Conservation (phyloP, 352 stramenopile species). For the Phytophthora ohioensis region DNA sequence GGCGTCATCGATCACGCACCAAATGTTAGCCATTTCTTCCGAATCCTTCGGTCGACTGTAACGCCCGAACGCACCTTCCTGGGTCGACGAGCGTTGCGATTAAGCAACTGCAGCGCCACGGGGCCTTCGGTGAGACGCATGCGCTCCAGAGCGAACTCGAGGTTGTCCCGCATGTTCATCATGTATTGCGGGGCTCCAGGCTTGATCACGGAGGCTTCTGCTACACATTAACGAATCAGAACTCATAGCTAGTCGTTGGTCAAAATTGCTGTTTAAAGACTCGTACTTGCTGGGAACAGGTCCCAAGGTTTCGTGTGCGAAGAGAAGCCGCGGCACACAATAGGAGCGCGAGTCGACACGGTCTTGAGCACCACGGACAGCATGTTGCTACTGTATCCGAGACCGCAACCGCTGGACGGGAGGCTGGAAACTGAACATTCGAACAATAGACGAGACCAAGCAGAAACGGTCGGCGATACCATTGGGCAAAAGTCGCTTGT, state of each 20-base stretch:
- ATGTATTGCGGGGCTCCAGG: slow-evolving; percentile 52
- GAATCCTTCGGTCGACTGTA: background rate
- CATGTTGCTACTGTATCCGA: slow-evolving; percentile 21
- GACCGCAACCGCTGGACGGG: slow-evolving; percentile 19
- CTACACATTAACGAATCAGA: slow-evolving; percentile 17
- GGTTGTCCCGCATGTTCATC: slow-evolving; percentile 62
- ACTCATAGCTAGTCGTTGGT: background rate
- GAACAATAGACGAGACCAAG: slow-evolving; percentile 20
- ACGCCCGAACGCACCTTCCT: slow-evolving; percentile 51
- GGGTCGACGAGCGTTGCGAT: slow-evolving; percentile 50
- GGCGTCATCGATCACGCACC: background rate
- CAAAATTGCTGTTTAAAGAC: background rate
- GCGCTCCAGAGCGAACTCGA: slow-evolving; percentile 65
- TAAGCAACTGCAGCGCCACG: slow-evolving; percentile 58
- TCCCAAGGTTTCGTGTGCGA: slow-evolving; percentile 51
- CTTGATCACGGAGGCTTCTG: slow-evolving; percentile 17
- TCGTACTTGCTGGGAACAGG: slow-evolving; percentile 53
- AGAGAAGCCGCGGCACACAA: slow-evolving; percentile 35
- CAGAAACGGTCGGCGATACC: slow-evolving; percentile 1
- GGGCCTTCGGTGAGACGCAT: slow-evolving; percentile 52
- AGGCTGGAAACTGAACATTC: slow-evolving; percentile 18
- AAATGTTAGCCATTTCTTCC: background rate
- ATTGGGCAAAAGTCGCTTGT: slow-evolving; percentile 19
- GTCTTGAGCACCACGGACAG: slow-evolving; percentile 34
- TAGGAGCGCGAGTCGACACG: background rate